phyloP scores from a whole-genome alignment of 768 basidiomycete genomes.

The Trametes coccinea region DNA sequence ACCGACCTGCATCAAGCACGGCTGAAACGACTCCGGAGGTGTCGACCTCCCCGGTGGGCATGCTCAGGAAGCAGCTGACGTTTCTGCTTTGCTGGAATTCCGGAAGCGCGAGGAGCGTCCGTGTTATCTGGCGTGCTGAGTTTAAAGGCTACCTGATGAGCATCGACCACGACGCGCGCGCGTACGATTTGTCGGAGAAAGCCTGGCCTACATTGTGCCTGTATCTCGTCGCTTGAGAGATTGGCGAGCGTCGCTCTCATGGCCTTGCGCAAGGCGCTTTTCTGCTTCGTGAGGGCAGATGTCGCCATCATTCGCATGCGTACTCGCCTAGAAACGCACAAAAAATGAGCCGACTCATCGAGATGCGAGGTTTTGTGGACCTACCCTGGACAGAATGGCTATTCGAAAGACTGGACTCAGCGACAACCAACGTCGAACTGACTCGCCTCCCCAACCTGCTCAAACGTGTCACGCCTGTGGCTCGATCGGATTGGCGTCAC shows the following conservation, averaged over 20 bases:
- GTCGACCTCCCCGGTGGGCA: conserved; percentile 71
- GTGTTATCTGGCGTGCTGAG: conserved; percentile 46
- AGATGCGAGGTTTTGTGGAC: too few relatives aligned
- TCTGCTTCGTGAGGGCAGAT: conserved; percentile 46
- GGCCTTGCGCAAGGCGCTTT: conserved; percentile 54
- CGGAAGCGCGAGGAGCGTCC: conserved; percentile 49
- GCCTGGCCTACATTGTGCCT: conserved; percentile 57
- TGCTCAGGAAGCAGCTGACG: conserved; percentile 78
- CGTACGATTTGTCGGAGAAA: conserved; percentile 15
- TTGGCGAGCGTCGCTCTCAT: conserved; percentile 46
- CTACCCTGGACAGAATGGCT: background rate
- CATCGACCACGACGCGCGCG: background rate
- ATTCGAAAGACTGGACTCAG: background rate
- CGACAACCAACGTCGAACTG: background rate
- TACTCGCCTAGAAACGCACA: background rate
- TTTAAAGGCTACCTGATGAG: conserved; percentile 23
- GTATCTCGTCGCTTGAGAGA: conserved; percentile 45
- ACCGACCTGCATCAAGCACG: conserved; percentile 57
- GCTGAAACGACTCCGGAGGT: conserved; percentile 52
- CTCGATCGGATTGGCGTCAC: conserved; percentile 17
- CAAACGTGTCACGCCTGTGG: conserved; percentile 11
- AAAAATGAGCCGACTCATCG: background rate
- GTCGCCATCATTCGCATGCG: conserved; percentile 16
- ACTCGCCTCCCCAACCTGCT: background rate
- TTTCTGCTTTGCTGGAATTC: conserved; percentile 49